phyloP scores from a whole-genome alignment of 2,329 filamentous ascomycete genomes.

The Alternaria incomplexa region DNA sequence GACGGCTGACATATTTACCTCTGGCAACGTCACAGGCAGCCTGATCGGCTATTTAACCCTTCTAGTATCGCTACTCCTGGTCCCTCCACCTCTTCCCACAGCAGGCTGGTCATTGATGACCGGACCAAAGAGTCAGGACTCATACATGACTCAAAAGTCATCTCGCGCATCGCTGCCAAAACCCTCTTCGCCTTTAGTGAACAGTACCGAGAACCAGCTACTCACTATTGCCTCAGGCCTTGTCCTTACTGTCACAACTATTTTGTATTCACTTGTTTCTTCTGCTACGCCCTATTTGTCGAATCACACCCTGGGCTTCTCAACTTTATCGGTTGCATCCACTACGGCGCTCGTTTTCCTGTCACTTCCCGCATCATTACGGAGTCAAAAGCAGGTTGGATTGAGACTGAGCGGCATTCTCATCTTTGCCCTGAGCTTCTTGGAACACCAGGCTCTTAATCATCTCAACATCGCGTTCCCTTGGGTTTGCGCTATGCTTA shows the following conservation, averaged over 20 bases:
- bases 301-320: conserved; percentile 45
- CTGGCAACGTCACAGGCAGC: conserved; percentile 29
- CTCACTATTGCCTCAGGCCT: conserved; percentile 52
- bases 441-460: conserved; percentile 25
- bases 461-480: conserved; percentile 23
- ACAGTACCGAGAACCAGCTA: conserved; percentile 48
- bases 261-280: conserved; percentile 44
- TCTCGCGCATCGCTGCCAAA: conserved; percentile 40
- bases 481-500: conserved; percentile 39
- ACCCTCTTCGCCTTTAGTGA: conserved; percentile 44
- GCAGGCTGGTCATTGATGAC: conserved; percentile 41
- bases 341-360: conserved; percentile 53
- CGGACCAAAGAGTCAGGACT: conserved; percentile 23
- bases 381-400: conserved; percentile 45
- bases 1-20: conserved; percentile 41
- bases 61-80: conserved; percentile 52
- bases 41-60: conserved; percentile 57
- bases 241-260: conserved; percentile 44
- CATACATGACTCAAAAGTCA: conserved; percentile 28
- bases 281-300: conserved; percentile 40
- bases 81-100: conserved; percentile 57
- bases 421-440: conserved; percentile 29
- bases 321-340: conserved; percentile 50
- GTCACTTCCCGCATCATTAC: conserved; percentile 50
- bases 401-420: conserved; percentile 38